phyloP scores from a whole-genome alignment of 1,284 basidiomycete genomes.

The Cryptococcus sp. region DNA sequence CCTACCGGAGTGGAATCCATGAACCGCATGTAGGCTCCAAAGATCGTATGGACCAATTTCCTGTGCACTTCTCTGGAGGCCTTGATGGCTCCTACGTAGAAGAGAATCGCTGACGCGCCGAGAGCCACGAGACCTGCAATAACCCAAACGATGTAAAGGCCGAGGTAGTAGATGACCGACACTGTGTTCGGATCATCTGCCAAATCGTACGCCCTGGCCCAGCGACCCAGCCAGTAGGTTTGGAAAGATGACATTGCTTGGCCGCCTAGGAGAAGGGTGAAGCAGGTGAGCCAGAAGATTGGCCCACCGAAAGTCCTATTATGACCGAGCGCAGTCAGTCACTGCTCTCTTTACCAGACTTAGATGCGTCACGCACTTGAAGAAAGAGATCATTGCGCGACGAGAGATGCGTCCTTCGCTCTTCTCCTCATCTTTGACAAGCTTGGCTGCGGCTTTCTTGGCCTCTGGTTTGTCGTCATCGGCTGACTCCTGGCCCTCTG shows the following conservation, averaged over 20 bases:
- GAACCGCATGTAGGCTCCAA: slow-evolving; percentile 63
- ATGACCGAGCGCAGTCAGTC: slow-evolving; percentile 4
- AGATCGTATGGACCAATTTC: slow-evolving; percentile 61
- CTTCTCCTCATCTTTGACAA: slow-evolving; percentile 64
- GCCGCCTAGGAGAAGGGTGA: slow-evolving; percentile 36
- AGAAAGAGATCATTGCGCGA: slow-evolving; percentile 53
- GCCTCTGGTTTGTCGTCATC: slow-evolving; percentile 44
- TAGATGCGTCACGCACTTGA: slow-evolving; percentile 26
- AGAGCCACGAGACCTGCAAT: slow-evolving; percentile 36
- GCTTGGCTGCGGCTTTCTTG: slow-evolving; percentile 44
- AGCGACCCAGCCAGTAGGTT: slow-evolving; percentile 64
- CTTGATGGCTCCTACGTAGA: slow-evolving; percentile 55
- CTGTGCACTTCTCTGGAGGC: slow-evolving; percentile 64
- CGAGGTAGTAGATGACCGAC: slow-evolving; percentile 55
- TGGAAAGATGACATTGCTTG: slow-evolving; percentile 53
- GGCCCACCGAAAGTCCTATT: slow-evolving; percentile 51
- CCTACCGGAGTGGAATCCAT: slow-evolving; percentile 63
- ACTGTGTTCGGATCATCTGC: slow-evolving; percentile 38
- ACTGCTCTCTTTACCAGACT: background rate
- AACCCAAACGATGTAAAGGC: slow-evolving; percentile 56
- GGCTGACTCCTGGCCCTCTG: slow-evolving; percentile 48
- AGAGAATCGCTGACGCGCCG: slow-evolving; percentile 45
- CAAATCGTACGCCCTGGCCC: slow-evolving; percentile 61
- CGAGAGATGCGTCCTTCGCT: slow-evolving; percentile 59
- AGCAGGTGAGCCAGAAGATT: slow-evolving; percentile 52